Evolutionary conservation across 2,329 filamentous ascomycete species (phyloP).

Genomic region (Cyphellophora attinorum): DNA sequence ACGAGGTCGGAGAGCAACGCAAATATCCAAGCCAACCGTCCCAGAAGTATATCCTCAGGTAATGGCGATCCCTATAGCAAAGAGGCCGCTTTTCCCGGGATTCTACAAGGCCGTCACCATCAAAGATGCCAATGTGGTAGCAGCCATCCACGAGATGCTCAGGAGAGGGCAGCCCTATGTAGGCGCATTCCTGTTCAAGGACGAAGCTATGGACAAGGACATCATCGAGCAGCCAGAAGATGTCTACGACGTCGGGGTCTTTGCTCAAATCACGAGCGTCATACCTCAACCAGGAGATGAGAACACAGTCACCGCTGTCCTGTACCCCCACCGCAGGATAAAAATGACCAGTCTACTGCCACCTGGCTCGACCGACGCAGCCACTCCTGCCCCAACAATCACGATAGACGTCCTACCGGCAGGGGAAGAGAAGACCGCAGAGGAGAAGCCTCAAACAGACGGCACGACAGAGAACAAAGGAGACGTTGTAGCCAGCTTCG

Average conservation of each 20-base stretch:
- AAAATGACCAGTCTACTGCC: constrained; percentile 76
- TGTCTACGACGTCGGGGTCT: constrained; percentile 91
- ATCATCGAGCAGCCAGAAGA: constrained; percentile 83
- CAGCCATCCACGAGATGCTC: constrained; percentile 91
- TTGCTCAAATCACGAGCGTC: constrained; percentile 93
- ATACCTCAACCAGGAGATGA: constrained; percentile 86
- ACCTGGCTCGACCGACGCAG: constrained; percentile 37
- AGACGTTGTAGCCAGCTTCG: constrained; percentile 93
- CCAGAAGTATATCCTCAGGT: constrained; percentile 96
- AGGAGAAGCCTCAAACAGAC: constrained; percentile 44
- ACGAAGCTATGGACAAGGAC: constrained; percentile 88
- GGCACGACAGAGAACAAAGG: constrained; percentile 63
- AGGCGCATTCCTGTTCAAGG: constrained; percentile 92
- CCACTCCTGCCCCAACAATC: constrained; percentile 25
- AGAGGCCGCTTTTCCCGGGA: constrained; percentile 86
- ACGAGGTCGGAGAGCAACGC: constrained; percentile 59
- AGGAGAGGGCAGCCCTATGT: constrained; percentile 96
- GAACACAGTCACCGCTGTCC: constrained; percentile 75
- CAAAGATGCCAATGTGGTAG: constrained; percentile 79
- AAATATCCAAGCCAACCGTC: constrained; percentile 76
- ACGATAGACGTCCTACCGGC: constrained; percentile 29
- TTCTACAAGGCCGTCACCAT: constrained; percentile 99
- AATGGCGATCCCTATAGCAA: constrained; percentile 91
- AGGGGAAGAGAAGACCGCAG: constrained; percentile 16
- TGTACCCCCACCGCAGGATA: constrained; percentile 93